Evolutionary conservation across 1,284 basidiomycete genomes (phyloP), one percentile per base, ranked within the genome.

Genomic region (Cutaneotrichosporon mucoides): DNA sequence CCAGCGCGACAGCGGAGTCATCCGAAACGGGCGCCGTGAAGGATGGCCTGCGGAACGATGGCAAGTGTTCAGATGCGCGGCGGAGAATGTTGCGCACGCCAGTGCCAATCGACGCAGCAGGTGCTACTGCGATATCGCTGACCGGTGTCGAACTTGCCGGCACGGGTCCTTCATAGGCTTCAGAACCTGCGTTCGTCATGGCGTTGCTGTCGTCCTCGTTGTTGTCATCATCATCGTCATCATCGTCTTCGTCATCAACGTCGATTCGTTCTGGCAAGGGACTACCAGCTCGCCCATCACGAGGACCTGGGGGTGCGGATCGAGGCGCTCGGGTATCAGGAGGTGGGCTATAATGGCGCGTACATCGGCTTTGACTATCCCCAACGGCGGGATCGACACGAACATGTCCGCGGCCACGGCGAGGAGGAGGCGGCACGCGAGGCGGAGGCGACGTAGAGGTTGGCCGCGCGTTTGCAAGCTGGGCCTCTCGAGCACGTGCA

Each of bases 161-260:
- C 38, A 24, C 24, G 24, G 24, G 24, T 24, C 24, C 24, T 24
- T 24, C 24, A 24, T 24, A 24, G 24, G 24, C 24, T 24, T 24
- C 24, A 24, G 24, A 24, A 24, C 24, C 24, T 24, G 24, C 24
- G 24, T 24, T 24, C 24, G 24, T 24, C 24, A 24, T 24, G 24
- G 24, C 24, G 24, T 43, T 48, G 9, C 13, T 9, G 37, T 53
- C 41, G 7, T 86, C 85, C 7, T 87, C 85, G 47, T 87, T 84
- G 0, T 85, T 55, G 10, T 68, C 61, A n/a, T 68, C 63, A 16
- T 64, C 61, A 2, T 59, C 65, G 2, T 66, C 66, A 34, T 70
- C 68, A 24, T 77, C 79, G 3, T 80, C 79, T 33, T 87, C 85
- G 9, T 86, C 84, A 54, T 87, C 85, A 16, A 51, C 11, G 16